Percentiles rank a stretch among this genome's conserved stretches.
Conservation (phyloP, 2,329 filamentous ascomycete genomes). For the Penicillium sp. region DNA sequence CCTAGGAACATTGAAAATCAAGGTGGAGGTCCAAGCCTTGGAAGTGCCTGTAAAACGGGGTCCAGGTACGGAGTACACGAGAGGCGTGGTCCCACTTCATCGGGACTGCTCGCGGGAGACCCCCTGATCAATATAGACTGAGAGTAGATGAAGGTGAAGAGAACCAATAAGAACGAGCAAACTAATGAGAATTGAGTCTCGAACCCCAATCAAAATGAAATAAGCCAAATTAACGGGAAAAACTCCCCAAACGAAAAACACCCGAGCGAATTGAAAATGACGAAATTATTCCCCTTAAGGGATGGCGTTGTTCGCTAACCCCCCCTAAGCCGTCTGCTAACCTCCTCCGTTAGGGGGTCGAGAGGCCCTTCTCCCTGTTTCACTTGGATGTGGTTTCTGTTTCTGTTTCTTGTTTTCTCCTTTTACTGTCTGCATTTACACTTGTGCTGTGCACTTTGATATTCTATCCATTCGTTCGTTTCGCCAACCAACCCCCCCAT, state of each 20-base stretch:
- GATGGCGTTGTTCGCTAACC: constrained; percentile 7
- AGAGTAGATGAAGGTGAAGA: not conserved
- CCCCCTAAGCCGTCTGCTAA: constrained; percentile 4
- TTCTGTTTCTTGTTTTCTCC: not conserved
- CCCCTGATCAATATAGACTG: not conserved
- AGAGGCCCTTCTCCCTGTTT: constrained; percentile 10
- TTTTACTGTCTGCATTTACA: not conserved
- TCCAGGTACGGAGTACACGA: not conserved
- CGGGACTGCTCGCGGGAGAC: not conserved
- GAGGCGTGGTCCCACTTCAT: not conserved
- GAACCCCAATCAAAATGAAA: constrained; percentile 2
- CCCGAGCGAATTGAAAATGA: constrained; percentile 5
- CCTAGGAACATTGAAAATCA: not conserved
- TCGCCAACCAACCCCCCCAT: constrained; percentile 5
- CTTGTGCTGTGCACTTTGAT: constrained; percentile 26
- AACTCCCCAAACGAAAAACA: not conserved
- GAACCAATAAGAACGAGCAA: not conserved
- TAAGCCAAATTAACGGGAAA: not conserved
- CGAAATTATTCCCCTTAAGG: constrained; percentile 12
- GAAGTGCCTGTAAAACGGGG: not conserved
- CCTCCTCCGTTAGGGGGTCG: constrained; percentile 10
- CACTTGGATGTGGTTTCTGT: not conserved
- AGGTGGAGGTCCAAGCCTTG: too few relatives aligned
- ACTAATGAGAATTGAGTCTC: not conserved
- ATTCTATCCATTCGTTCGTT: constrained; percentile 6